Evolutionary conservation across 495 filamentous ascomycete species (phyloP).

Genomic region (Penicillium coprophilum): DNA sequence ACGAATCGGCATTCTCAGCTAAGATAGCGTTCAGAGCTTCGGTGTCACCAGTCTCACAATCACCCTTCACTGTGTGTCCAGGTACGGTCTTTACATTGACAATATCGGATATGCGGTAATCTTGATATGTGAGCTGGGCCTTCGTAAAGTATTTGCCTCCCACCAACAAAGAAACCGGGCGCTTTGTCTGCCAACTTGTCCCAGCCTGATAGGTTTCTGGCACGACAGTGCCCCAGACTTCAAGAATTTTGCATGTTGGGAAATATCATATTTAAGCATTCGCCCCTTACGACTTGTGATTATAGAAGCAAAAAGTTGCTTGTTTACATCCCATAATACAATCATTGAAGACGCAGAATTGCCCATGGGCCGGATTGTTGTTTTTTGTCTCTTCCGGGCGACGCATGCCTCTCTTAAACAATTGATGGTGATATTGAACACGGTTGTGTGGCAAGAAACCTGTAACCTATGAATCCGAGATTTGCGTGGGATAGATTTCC

Average conservation of each 20-base stretch:
- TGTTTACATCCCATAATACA: background rate
- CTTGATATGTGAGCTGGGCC: constrained; percentile 52
- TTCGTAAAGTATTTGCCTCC: constrained; percentile 33
- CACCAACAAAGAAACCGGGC: constrained; percentile 23
- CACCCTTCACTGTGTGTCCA: constrained; percentile 36
- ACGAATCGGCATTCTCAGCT: constrained; percentile 42
- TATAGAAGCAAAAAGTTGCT: background rate
- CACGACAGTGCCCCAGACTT: constrained; percentile 38
- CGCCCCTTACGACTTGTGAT: background rate
- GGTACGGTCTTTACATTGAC: constrained; percentile 52
- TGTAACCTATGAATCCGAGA: background rate
- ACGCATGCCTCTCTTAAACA: background rate
- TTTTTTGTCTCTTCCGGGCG: background rate
- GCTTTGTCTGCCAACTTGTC: constrained; percentile 20
- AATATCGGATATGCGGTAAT: constrained; percentile 39
- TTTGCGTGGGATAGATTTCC: constrained; percentile 6
- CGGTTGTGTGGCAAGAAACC: background rate
- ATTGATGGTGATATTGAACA: background rate
- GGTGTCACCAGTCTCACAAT: constrained; percentile 47
- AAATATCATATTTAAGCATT: background rate
- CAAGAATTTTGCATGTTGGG: background rate
- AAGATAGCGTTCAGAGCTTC: constrained; percentile 52
- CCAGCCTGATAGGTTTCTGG: constrained; percentile 34
- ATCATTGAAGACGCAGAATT: constrained; percentile 28
- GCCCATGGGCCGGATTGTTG: constrained; percentile 20